Conservation (phyloP, 1,284 basidiomycete species). For the Cryptococcus sp. region DNA sequence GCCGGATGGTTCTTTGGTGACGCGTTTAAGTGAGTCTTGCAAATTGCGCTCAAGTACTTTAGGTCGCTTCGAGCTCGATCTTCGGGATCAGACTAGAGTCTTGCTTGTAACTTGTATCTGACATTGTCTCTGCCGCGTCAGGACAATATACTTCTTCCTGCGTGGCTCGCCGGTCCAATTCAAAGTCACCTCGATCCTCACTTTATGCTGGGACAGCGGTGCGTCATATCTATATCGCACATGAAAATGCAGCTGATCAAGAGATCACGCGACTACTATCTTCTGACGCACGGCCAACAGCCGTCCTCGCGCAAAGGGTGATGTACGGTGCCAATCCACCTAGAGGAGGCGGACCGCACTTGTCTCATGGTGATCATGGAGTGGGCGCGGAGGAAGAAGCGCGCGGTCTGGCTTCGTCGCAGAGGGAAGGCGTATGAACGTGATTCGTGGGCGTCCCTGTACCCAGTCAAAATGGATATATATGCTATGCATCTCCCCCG, state of each 20-base stretch:
- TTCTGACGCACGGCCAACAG: constrained; percentile 12
- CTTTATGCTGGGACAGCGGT: constrained; percentile 51
- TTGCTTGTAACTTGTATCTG: too few species aligned
- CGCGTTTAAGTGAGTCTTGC: constrained; percentile 47
- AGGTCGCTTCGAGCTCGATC: neutral
- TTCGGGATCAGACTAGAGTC: neutral
- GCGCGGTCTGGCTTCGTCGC: constrained; percentile 15
- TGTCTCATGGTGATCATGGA: neutral
- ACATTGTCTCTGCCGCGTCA: constrained; percentile 17
- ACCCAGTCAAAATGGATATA: neutral
- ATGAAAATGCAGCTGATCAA: too few species aligned
- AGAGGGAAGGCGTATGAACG: neutral
- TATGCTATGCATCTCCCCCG: constrained; percentile 14
- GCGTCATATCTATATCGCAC: constrained; percentile 7
- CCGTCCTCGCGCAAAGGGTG: constrained; percentile 42
- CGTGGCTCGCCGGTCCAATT: constrained; percentile 55
- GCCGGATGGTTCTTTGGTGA: constrained; percentile 55
- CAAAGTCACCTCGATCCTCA: constrained; percentile 53
- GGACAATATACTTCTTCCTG: constrained; percentile 55
- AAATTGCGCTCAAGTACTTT: neutral
- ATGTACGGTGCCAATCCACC: constrained; percentile 43
- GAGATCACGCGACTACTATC: too few species aligned
- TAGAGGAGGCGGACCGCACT: constrained; percentile 6
- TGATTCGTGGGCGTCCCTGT: neutral
- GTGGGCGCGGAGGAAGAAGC: constrained; percentile 9